Conservation (phyloP, 2,329 filamentous ascomycete species). For the Beauveria caledonica region DNA sequence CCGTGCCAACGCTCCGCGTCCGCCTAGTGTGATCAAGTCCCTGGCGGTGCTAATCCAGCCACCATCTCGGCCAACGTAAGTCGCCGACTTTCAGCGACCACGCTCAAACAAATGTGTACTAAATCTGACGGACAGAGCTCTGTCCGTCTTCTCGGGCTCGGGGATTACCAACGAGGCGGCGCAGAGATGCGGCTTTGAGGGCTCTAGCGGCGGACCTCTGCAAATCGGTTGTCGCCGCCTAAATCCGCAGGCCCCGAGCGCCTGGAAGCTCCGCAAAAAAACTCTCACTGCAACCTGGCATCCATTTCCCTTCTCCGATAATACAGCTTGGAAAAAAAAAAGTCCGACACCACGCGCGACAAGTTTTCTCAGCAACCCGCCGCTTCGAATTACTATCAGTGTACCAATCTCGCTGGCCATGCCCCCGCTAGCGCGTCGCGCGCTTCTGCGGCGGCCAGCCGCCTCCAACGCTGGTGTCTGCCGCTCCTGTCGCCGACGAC, state of each 20-base stretch:
- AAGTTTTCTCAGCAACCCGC: neutral
- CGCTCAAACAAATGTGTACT: neutral
- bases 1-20: neutral
- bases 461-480: constrained; percentile 17
- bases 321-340: neutral
- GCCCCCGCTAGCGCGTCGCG: constrained; percentile 19
- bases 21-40: too few species aligned
- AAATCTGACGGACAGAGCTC: neutral
- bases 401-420: neutral
- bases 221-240: neutral
- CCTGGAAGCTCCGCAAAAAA: neutral
- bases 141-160: neutral
- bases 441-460: constrained; percentile 14
- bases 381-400: neutral
- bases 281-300: neutral
- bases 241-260: constrained; percentile 1
- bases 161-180: neutral
- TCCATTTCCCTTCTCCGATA: neutral
- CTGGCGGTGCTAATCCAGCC: too few species aligned
- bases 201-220: neutral
- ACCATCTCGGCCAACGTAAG: too few species aligned
- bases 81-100: too few species aligned
- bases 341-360: neutral
- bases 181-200: neutral
- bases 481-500: constrained; percentile 24